phyloP scores from a whole-genome alignment of 2,329 filamentous ascomycete species.

The Hymenoscyphus repandus region DNA sequence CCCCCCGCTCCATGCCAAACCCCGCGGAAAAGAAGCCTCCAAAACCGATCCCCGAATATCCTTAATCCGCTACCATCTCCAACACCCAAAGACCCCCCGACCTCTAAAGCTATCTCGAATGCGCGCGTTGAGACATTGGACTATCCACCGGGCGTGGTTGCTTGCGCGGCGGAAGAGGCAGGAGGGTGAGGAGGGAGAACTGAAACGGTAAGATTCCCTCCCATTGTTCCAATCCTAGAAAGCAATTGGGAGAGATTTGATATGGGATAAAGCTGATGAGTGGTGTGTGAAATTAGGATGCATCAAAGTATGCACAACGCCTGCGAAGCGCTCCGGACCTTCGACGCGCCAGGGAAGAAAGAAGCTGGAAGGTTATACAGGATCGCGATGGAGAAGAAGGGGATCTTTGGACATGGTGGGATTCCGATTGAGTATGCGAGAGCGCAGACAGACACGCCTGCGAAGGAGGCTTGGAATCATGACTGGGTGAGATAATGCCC shows the following conservation, averaged over 20 bases:
- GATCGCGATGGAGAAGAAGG: constrained; percentile 86
- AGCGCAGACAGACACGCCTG: constrained; percentile 77
- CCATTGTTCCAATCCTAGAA: neutral
- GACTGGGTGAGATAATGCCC: constrained; percentile 65
- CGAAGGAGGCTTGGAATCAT: constrained; percentile 82
- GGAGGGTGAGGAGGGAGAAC: constrained; percentile 58
- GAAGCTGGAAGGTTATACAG: constrained; percentile 73
- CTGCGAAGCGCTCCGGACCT: constrained; percentile 73
- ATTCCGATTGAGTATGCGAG: constrained; percentile 91
- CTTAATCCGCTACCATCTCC: constrained; percentile 64
- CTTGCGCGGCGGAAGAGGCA: constrained; percentile 69
- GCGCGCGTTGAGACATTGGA: constrained; percentile 92
- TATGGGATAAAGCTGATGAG: neutral
- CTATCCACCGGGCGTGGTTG: constrained; percentile 94
- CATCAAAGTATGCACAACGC: constrained; percentile 80
- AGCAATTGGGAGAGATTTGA: neutral
- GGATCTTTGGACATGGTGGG: constrained; percentile 64
- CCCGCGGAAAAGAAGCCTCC: neutral
- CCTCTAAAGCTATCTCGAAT: constrained; percentile 86
- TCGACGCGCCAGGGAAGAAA: constrained; percentile 47
- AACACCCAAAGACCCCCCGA: constrained; percentile 62
- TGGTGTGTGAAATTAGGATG: constrained; percentile 34
- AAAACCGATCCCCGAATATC: constrained; percentile 34
- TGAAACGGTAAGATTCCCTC: constrained; percentile 56
- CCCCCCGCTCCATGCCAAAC: constrained; percentile 5